Evolutionary conservation across 2,329 filamentous ascomycete species (phyloP).

Genomic region (Colletotrichum musicola): DNA sequence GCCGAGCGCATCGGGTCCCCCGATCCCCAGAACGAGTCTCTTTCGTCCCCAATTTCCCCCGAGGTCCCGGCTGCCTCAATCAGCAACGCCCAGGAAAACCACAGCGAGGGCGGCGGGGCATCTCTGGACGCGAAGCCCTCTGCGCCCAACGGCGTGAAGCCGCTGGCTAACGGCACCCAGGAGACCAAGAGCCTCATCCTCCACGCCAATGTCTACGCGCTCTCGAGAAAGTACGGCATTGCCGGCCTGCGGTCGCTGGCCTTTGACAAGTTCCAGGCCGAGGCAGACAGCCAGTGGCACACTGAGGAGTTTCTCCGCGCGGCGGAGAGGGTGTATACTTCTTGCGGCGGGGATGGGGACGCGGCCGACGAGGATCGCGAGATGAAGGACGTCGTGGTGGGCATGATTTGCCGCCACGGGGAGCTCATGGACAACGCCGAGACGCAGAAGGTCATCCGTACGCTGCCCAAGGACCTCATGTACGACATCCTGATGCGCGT

Average conservation of each 20-base stretch:
- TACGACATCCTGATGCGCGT: conserved; percentile 26
- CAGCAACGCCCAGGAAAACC: conserved; percentile 10
- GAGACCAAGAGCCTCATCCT: conserved; percentile 11
- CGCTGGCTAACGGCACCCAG: not conserved
- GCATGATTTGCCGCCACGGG: conserved; percentile 25
- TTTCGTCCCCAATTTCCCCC: not conserved
- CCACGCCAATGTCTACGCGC: conserved; percentile 27
- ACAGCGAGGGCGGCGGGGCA: conserved; percentile 6
- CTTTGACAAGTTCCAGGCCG: conserved; percentile 16
- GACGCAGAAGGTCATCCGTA: conserved; percentile 25
- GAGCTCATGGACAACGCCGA: conserved; percentile 26
- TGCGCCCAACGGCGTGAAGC: not conserved
- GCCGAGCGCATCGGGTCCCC: not conserved
- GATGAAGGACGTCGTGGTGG: conserved; percentile 28
- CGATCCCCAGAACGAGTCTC: not conserved
- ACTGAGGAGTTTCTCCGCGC: conserved; percentile 31
- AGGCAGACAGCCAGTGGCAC: conserved; percentile 29
- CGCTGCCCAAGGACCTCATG: conserved; percentile 28
- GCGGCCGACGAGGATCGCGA: conserved; percentile 19
- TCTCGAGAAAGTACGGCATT: conserved; percentile 28
- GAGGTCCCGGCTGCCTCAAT: not conserved
- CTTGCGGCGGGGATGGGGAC: not conserved
- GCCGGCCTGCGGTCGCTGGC: not conserved
- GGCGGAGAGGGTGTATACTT: conserved; percentile 19
- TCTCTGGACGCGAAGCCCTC: not conserved